phyloP scores from a whole-genome alignment of 768 basidiomycete genomes.

The Termitomyces eurrhizus region DNA sequence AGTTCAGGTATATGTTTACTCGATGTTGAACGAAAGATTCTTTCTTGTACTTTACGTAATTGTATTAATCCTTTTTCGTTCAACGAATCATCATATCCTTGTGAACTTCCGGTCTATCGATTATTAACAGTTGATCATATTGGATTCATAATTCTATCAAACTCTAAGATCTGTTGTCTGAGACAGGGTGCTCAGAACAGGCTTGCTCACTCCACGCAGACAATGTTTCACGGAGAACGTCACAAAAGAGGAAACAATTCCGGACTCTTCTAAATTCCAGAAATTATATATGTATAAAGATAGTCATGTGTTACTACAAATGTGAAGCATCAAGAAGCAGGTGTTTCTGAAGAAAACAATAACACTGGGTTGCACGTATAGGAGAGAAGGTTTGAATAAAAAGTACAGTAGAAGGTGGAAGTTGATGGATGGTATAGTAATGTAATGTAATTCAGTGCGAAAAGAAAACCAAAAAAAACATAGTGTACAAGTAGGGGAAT shows the following conservation, averaged over 20 bases:
- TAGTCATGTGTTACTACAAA: conserved; percentile 9
- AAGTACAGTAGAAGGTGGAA: conserved; percentile 9
- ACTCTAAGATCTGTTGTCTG: conserved; percentile 8
- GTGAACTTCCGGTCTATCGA: conserved; percentile 8
- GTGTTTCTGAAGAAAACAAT: background rate
- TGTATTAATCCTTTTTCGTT: conserved; percentile 17
- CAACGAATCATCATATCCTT: conserved; percentile 10
- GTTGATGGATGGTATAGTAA: conserved; percentile 10
- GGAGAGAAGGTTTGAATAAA: conserved; percentile 7
- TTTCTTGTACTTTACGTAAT: conserved; percentile 11
- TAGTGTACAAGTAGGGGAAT: conserved; percentile 10
- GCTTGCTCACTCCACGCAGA: conserved; percentile 1
- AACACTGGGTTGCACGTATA: conserved; percentile 5
- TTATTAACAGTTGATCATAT: background rate
- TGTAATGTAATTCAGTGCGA: conserved; percentile 1
- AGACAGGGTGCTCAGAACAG: conserved; percentile 11
- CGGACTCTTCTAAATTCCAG: background rate
- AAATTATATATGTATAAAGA: conserved; percentile 6
- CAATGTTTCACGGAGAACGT: conserved; percentile 14
- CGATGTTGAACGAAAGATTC: conserved; percentile 2
- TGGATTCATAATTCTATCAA: conserved; percentile 11
- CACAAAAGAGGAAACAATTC: background rate
- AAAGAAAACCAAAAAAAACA: conserved; percentile 2
- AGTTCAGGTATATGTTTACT: conserved; percentile 8
- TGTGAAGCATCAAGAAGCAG: background rate